phyloP scores from a whole-genome alignment of 1,139 yeast species.

The Debaryomyces fabryi region DNA sequence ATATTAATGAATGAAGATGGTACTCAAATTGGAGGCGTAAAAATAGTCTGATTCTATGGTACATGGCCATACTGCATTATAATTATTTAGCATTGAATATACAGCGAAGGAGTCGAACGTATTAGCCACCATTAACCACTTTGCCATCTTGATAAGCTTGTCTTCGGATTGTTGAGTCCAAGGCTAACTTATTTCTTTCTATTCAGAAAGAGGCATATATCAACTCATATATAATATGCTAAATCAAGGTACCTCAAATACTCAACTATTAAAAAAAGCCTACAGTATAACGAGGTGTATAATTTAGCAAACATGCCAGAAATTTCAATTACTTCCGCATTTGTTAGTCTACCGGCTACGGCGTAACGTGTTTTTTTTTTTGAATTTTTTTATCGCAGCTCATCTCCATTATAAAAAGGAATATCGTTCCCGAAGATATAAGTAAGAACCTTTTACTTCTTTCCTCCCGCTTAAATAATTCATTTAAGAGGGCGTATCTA shows the following conservation, averaged over 20 bases:
- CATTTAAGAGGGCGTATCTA: slow-evolving; percentile 50
- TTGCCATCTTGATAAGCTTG: slow-evolving; percentile 8
- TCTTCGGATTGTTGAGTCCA: not conserved
- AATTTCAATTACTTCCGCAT: slow-evolving; percentile 20
- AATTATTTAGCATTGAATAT: not conserved
- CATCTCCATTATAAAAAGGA: slow-evolving; percentile 17
- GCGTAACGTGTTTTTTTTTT: slow-evolving; percentile 10
- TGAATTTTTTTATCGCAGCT: slow-evolving; percentile 12
- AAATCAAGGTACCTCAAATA: slow-evolving; percentile 14
- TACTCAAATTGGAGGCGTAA: slow-evolving; percentile 66
- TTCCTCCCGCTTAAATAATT: slow-evolving; percentile 54
- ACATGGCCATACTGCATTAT: not conserved
- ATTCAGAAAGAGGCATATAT: slow-evolving; percentile 1
- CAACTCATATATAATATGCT: not conserved
- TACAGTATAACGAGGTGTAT: slow-evolving; percentile 27
- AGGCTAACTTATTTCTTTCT: slow-evolving; percentile 4
- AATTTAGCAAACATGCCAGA: slow-evolving; percentile 25
- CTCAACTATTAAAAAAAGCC: not conserved
- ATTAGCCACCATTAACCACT: not conserved
- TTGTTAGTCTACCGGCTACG: slow-evolving; percentile 26
- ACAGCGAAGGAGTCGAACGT: not conserved
- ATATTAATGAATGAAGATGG: slow-evolving; percentile 59
- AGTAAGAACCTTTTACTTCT: slow-evolving; percentile 19
- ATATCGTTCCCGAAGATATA: slow-evolving; percentile 12
- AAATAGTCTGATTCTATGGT: slow-evolving; percentile 42